Evolutionary conservation across 2,329 filamentous ascomycete species (phyloP).

Genomic region (Chaetomium sp.): DNA sequence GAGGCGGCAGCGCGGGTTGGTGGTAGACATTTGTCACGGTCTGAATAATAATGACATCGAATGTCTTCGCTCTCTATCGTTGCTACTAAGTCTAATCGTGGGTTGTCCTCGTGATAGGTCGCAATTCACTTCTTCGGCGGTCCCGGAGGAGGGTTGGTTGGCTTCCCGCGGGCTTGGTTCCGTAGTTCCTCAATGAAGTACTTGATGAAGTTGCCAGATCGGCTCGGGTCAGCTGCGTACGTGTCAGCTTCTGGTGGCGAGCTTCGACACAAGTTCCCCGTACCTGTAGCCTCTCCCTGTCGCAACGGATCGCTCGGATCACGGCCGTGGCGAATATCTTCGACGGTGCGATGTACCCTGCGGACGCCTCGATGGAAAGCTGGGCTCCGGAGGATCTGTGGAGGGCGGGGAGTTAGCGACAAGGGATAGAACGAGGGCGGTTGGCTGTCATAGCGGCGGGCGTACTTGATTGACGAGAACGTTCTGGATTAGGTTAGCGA

Average conservation of each 20-base stretch:
- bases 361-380: conserved; percentile 56
- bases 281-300: conserved; percentile 56
- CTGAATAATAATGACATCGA: neutral
- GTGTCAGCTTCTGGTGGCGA: neutral
- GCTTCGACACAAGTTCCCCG: neutral
- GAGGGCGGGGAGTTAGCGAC: conserved; percentile 3
- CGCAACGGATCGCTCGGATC: conserved; percentile 54
- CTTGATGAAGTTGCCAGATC: conserved; percentile 44
- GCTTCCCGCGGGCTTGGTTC: conserved; percentile 52
- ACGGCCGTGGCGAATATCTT: conserved; percentile 53
- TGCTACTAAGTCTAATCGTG: neutral
- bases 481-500: conserved; percentile 26
- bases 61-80: neutral
- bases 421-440: too few relatives aligned
- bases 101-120: too few relatives aligned
- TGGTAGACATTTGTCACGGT: neutral
- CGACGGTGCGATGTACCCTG: conserved; percentile 53
- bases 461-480: conserved; percentile 32
- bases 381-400: conserved; percentile 49
- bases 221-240: conserved; percentile 41
- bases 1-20: too few relatives aligned
- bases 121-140: conserved; percentile 34
- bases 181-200: conserved; percentile 55
- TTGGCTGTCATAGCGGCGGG: neutral
- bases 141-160: conserved; percentile 40